A percentile compares a stretch with the other conserved stretches of the same genome.
These are phyloP conservation scores for Trichoderma guizhouense DNA, from an alignment of 2,329 filamentous ascomycete genomes.

Conservation along the genomic window DNA sequence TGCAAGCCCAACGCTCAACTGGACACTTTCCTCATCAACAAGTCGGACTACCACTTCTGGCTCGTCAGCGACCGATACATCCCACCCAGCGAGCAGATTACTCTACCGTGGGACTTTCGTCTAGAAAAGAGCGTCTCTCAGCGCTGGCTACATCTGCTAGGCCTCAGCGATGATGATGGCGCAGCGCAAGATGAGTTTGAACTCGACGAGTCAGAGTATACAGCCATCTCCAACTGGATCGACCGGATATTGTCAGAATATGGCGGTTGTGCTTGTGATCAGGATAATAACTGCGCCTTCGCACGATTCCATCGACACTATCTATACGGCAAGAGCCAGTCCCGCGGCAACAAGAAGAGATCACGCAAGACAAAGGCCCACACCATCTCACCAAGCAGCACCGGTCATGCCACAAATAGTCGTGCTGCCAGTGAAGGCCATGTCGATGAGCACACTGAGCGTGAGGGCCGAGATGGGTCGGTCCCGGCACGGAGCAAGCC, in stretches of 20 bases:
- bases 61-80: constrained; percentile 81
- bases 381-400: constrained; percentile 59
- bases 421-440: constrained; percentile 62
- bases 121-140: constrained; percentile 53
- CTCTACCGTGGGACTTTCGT: constrained; percentile 65
- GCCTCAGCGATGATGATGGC: constrained; percentile 58
- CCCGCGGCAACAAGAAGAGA: constrained; percentile 47
- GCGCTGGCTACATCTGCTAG: constrained; percentile 57
- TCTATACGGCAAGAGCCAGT: constrained; percentile 43
- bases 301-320: constrained; percentile 60
- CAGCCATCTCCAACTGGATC: constrained; percentile 61
- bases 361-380: constrained; percentile 53
- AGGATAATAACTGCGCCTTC: constrained; percentile 61
- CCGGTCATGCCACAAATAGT: constrained; percentile 60
- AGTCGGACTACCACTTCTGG: constrained; percentile 86
- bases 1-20: constrained; percentile 86
- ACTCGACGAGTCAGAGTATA: constrained; percentile 59
- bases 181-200: constrained; percentile 49
- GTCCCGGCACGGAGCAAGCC: constrained; percentile 60
- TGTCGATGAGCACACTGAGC: constrained; percentile 51
- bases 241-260: constrained; percentile 71
- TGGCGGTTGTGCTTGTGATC: constrained; percentile 73
- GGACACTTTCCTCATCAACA: constrained; percentile 78
- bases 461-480: constrained; percentile 46
- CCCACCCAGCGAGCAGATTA: constrained; percentile 59